Evolutionary conservation across 75 land plant species (phyloP), one percentile per base, ranked within the genome.

Genomic region (Azolla pinnata): DNA sequence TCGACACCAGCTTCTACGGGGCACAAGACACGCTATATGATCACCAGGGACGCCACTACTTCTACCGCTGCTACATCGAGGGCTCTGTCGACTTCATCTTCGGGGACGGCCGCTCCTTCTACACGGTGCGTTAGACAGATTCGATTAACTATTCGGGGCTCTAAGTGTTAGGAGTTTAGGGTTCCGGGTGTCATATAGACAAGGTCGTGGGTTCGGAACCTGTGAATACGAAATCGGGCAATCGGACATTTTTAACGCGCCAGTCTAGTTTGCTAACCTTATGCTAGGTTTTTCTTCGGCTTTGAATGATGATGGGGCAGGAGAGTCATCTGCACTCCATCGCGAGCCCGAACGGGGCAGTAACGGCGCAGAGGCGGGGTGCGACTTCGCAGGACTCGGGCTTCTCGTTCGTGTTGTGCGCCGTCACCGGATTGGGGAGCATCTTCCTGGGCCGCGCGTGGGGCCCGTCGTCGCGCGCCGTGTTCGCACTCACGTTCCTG

Each of bases 1-100:
- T 82, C 67, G 72, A 75, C 26, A 82, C 85, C 33, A 72, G 63
- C 32, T 85, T 87, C 66, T 79, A 72, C 54, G 90, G 92, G 0
- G 16, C 42, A 29, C 79, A 83, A 31, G 83, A 83, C 46, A 83
- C 83, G 0, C 44, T 83, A 18, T 68, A 61, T 33, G 83, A 83
- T 30, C 77, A 73, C 55, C 40, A n/a, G 9, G 85, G 85, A 34
- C 62, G 62, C 14, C 85, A 82, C 59, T 79, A 67, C 64, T 82
- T 61, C 73, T 59, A 67, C 29, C 47, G 66, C 21, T 82, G 85
- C 57, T 59, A 57, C 34, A 79, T 82, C 35, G 55, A 75, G 60
- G 85, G 85, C 26, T 54, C 73, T 21, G 66, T 68, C 25, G 82
- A 82, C 42, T 79, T 82, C 66, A 75, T 82, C 16, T 79, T 47